Evolutionary conservation across 129 eudicot species (phyloP).

Genomic region (Logfia minima): DNA sequence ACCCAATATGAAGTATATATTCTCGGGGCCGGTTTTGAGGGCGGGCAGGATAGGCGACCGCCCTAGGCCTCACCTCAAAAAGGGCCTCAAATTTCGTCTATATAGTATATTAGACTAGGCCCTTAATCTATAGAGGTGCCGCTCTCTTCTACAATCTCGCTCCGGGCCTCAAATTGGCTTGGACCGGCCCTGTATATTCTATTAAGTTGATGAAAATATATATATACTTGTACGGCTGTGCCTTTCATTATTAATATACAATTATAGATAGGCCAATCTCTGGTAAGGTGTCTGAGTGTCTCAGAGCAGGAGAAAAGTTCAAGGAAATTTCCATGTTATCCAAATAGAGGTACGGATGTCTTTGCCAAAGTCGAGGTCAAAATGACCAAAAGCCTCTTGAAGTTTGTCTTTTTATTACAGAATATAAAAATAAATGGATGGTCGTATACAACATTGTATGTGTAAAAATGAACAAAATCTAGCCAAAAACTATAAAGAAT

Average conservation of each 20-base stretch:
- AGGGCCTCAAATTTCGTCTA: too few relatives aligned
- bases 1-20: background rate
- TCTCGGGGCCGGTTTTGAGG: too few relatives aligned
- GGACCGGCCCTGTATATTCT: too few relatives aligned
- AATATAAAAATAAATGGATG: background rate
- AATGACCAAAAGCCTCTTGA: conserved; percentile 1
- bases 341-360: background rate
- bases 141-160: too few relatives aligned
- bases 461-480: background rate
- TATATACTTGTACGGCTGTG: conserved; percentile 4
- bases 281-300: conserved; percentile 1
- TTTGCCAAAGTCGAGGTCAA: background rate
- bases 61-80: too few relatives aligned
- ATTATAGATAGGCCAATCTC: conserved; percentile 2
- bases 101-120: too few relatives aligned
- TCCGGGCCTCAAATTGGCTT: too few relatives aligned
- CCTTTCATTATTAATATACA: background rate
- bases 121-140: too few relatives aligned
- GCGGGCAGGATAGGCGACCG: too few relatives aligned
- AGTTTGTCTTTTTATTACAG: background rate
- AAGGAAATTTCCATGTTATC: conserved; percentile 35
- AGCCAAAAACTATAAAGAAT: background rate
- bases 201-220: background rate
- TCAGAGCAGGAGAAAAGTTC: conserved; percentile 17
- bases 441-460: background rate